phyloP scores from a whole-genome alignment of 2,329 filamentous ascomycete genomes.

The Macrophomina tecta region DNA sequence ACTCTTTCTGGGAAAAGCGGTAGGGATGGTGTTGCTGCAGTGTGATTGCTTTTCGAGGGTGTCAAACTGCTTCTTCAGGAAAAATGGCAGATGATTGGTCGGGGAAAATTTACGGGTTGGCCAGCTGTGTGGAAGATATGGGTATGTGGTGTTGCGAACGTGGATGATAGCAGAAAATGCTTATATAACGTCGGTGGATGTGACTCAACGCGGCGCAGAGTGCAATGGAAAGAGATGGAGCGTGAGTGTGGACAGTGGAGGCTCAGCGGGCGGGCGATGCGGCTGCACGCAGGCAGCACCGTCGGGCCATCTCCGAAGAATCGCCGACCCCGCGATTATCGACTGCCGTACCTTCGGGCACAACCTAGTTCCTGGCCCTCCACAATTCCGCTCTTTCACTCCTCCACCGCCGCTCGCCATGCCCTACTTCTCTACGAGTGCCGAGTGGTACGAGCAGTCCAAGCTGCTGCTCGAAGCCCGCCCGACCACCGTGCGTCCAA shows the following conservation, averaged over 20 bases:
- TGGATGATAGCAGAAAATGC: background rate
- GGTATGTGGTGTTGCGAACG: too few relatives aligned
- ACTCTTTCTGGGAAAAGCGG: background rate
- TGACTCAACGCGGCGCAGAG: background rate
- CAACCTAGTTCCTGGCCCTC: background rate
- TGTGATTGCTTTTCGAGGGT: background rate
- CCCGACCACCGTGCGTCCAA: slow-evolving; percentile 73
- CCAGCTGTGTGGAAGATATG: background rate
- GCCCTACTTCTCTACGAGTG: slow-evolving; percentile 80
- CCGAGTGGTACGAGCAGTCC: slow-evolving; percentile 92
- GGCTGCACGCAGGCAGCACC: slow-evolving; percentile 4
- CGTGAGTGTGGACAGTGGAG: background rate
- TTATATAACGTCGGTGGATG: background rate
- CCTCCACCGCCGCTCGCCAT: slow-evolving; percentile 54
- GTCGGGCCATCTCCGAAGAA: slow-evolving; percentile 13
- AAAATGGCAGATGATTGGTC: background rate
- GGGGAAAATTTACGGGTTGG: background rate
- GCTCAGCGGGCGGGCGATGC: background rate
- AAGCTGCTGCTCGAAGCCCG: slow-evolving; percentile 83
- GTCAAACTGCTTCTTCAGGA: background rate
- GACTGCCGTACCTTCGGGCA: background rate
- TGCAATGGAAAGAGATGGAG: background rate
- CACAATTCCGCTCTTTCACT: slow-evolving; percentile 27
- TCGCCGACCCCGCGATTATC: slow-evolving; percentile 10
- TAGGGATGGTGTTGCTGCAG: background rate